Evolutionary conservation across 768 basidiomycete genomes (phyloP).

Genomic region (Tricholoma sp.): DNA sequence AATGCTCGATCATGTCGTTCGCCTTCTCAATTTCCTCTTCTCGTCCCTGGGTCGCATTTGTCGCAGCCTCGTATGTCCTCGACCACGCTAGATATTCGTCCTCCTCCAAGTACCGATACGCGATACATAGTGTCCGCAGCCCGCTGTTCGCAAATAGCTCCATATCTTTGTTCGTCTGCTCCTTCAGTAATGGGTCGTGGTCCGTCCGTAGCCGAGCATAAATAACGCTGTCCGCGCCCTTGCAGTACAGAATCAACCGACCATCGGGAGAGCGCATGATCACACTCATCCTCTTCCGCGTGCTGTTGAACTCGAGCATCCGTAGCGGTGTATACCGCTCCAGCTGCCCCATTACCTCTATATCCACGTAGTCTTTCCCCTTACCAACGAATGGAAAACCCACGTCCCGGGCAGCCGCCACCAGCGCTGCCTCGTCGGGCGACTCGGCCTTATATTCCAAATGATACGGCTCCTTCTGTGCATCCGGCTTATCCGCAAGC

Average conservation of each 20-base stretch:
- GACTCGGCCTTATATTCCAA: conserved; percentile 95
- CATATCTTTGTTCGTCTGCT: conserved; percentile 80
- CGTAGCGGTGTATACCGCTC: conserved; percentile 79
- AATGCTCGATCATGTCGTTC: conserved; percentile 77
- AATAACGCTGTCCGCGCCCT: conserved; percentile 96
- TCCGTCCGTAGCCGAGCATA: conserved; percentile 77
- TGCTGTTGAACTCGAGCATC: conserved; percentile 89
- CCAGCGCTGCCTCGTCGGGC: conserved; percentile 93
- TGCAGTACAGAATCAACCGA: conserved; percentile 79
- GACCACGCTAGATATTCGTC: conserved; percentile 84
- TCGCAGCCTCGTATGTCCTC: conserved; percentile 76
- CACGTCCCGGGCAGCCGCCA: conserved; percentile 85
- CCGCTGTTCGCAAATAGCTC: conserved; percentile 93
- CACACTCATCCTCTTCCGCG: conserved; percentile 94
- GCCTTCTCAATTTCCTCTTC: conserved; percentile 93
- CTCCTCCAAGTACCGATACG: conserved; percentile 72
- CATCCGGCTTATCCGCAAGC: conserved; percentile 71
- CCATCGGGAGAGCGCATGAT: conserved; percentile 84
- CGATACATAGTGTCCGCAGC: conserved; percentile 85
- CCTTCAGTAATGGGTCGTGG: conserved; percentile 71
- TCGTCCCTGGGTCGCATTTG: conserved; percentile 66
- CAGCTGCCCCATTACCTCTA: conserved; percentile 85
- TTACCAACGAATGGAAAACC: conserved; percentile 88
- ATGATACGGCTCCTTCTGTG: conserved; percentile 49
- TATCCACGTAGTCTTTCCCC: conserved; percentile 70